A percentile compares a stretch with the other conserved stretches of the same genome.
These are phyloP conservation scores for Linnemannia zychae DNA, from an alignment of 192 early-diverging fungal genomes.

Conservation along the genomic window DNA sequence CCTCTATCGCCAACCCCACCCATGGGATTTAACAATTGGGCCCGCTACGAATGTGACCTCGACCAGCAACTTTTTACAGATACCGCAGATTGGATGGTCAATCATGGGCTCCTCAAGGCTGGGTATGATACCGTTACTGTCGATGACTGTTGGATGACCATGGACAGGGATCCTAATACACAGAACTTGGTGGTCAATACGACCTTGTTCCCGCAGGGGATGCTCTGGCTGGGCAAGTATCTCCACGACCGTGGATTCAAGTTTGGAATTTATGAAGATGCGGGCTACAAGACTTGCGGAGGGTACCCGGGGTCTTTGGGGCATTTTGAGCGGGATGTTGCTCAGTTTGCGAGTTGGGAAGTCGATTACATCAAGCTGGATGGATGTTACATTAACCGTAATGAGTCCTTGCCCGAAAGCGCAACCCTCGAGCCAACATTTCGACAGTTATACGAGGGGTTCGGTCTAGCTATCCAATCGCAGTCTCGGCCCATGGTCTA, in stretches of 20 bases:
- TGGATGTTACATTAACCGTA: constrained; percentile 64
- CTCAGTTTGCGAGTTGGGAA: constrained; percentile 65
- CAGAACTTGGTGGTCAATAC: constrained; percentile 50
- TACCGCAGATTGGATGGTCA: constrained; percentile 62
- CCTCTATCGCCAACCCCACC: constrained; percentile 34
- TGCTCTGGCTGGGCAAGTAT: constrained; percentile 63
- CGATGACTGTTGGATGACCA: constrained; percentile 71
- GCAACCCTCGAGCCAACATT: constrained; percentile 54
- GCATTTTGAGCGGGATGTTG: constrained; percentile 63
- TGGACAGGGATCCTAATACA: constrained; percentile 45
- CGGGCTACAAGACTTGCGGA: constrained; percentile 66
- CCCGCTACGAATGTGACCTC: constrained; percentile 64
- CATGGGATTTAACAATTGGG: constrained; percentile 75
- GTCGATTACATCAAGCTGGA: constrained; percentile 76
- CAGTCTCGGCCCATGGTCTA: constrained; percentile 48
- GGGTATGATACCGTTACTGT: constrained; percentile 72
- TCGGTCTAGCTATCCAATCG: constrained; percentile 19
- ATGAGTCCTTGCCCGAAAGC: constrained; percentile 35
- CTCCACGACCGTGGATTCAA: constrained; percentile 63
- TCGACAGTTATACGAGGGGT: constrained; percentile 37
- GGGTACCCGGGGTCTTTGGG: constrained; percentile 62
- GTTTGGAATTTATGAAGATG: constrained; percentile 59
- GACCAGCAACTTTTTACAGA: constrained; percentile 65
- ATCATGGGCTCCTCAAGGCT: constrained; percentile 49
- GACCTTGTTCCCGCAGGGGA: constrained; percentile 66